A percentile compares a stretch with the other conserved stretches of the same genome.
Evolutionary conservation across 2,329 filamentous ascomycete genomes (phyloP).

Genomic region (Aspergillus quadricinctus): DNA sequence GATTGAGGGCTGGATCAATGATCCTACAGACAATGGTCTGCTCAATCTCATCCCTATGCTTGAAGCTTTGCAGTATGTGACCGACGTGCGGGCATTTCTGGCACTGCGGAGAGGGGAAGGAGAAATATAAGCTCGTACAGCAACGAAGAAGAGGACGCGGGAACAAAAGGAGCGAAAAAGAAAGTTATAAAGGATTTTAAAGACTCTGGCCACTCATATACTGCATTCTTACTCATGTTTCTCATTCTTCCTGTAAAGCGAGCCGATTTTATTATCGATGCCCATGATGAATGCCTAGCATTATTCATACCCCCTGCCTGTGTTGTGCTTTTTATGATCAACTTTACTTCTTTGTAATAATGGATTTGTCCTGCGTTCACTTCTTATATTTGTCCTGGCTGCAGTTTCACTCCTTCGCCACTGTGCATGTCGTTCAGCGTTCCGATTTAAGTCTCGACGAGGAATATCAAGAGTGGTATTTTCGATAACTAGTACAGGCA

Average conservation of each 20-base stretch:
- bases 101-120: conserved; percentile 80
- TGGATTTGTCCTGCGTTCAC: neutral
- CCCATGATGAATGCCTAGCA: conserved; percentile 9
- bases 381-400: neutral
- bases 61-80: conserved; percentile 93
- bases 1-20: conserved; percentile 98
- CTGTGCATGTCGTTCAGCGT: neutral
- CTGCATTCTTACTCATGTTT: conserved; percentile 10
- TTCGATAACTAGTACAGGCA: neutral
- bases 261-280: conserved; percentile 5
- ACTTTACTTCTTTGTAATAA: conserved; percentile 1
- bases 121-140: conserved; percentile 25
- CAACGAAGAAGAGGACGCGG: neutral
- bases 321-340: neutral
- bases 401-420: neutral
- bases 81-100: conserved; percentile 86
- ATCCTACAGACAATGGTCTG: conserved; percentile 93
- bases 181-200: neutral
- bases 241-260: conserved; percentile 10
- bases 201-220: conserved; percentile 6
- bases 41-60: conserved; percentile 88
- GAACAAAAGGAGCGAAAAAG: neutral
- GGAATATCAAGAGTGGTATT: neutral
- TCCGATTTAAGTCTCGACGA: neutral
- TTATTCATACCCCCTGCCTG: conserved; percentile 11